Conservation (phyloP, 2,329 filamentous ascomycete genomes). For the Colletotrichum cordylinicola region DNA sequence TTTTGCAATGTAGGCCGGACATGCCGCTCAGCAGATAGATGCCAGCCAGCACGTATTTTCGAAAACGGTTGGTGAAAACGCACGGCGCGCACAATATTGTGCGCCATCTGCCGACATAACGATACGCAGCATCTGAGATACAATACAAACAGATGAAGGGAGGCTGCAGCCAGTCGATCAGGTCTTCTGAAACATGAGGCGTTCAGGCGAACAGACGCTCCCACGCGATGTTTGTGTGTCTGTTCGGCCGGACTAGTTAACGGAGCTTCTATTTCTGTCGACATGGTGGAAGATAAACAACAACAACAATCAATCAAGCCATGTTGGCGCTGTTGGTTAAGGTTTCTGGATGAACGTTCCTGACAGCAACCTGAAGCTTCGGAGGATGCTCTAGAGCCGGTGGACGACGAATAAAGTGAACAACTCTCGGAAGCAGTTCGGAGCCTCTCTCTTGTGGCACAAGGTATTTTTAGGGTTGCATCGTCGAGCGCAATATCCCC, state of each 20-base stretch:
- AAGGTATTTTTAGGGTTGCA: constrained; percentile 17
- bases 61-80: not conserved
- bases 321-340: not conserved
- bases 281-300: not conserved
- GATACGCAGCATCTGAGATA: not conserved
- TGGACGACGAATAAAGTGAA: not conserved
- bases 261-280: constrained; percentile 13
- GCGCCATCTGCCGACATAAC: not conserved
- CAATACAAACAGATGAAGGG: constrained; percentile 17
- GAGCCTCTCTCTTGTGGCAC: not conserved
- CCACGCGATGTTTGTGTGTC: constrained; percentile 13
- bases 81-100: not conserved
- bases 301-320: not conserved
- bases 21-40: constrained; percentile 7
- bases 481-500: constrained; percentile 1
- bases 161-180: constrained; percentile 17
- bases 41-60: not conserved
- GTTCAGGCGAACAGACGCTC: constrained; percentile 20
- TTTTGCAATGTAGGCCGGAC: not conserved
- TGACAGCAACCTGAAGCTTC: constrained; percentile 18
- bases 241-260: not conserved
- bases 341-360: not conserved
- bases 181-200: constrained; percentile 22
- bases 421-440: constrained; percentile 8
- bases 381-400: not conserved